Conservation (phyloP, 2,329 filamentous ascomycete genomes). For the Camptophora hylomeconis region DNA sequence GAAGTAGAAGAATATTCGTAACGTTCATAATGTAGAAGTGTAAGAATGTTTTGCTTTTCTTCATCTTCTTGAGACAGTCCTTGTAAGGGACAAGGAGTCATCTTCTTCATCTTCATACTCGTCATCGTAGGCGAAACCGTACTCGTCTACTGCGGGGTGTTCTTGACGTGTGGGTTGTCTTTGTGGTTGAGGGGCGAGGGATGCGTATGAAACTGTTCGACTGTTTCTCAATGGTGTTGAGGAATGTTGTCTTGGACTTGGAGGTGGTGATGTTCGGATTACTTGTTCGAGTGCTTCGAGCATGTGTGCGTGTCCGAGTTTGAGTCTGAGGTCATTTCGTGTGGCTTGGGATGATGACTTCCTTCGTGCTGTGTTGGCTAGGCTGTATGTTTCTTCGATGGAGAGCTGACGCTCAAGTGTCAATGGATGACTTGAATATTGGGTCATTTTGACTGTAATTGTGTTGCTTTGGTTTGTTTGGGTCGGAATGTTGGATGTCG, state of each 20-base stretch:
- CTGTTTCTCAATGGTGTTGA: conserved; percentile 4
- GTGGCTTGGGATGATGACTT: conserved; percentile 13
- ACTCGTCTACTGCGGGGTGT: conserved; percentile 12
- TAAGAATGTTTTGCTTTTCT: no score
- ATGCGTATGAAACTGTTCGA: no score
- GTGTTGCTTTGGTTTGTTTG: no score
- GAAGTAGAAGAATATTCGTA: no score
- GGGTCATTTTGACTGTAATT: no score
- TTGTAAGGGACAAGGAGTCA: conserved; percentile 12
- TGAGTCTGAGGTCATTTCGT: conserved; percentile 13
- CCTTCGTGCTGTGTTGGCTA: conserved; percentile 14
- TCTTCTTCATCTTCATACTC: conserved; percentile 15
- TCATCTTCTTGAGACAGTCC: conserved; percentile 13
- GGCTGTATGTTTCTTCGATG: conserved; percentile 15
- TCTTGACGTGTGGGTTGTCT: conserved; percentile 4
- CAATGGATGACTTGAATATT: no score
- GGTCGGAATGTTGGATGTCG: no score
- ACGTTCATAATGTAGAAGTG: no score
- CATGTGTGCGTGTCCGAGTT: conserved; percentile 15
- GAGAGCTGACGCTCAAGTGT: conserved; percentile 10
- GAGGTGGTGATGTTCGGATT: conserved; percentile 15
- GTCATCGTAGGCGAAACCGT: conserved; percentile 14
- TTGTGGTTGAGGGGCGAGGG: no score
- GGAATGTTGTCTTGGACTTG: conserved; percentile 15
- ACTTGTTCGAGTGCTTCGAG: conserved; percentile 14